phyloP scores from a whole-genome alignment of 345 rosid species.

The Angophora floribunda region DNA sequence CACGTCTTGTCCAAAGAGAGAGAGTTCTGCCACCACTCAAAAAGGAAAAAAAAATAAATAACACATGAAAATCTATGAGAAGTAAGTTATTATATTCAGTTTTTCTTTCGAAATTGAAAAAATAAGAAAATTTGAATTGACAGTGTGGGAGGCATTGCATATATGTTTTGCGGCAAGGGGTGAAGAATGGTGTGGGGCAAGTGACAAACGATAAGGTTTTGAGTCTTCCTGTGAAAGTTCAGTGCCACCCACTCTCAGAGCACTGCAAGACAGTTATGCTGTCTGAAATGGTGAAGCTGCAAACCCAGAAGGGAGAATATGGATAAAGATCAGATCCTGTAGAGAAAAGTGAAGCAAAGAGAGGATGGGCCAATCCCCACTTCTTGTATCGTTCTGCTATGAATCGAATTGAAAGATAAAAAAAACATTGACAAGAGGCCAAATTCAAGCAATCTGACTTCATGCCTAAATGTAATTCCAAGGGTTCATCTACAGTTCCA shows the following conservation, averaged over 20 bases:
- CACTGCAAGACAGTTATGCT: not conserved
- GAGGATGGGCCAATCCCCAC: not conserved
- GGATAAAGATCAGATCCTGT: not conserved
- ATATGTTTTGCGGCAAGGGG: not conserved
- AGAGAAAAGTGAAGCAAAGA: not conserved
- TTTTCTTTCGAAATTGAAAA: not conserved
- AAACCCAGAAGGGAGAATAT: not conserved
- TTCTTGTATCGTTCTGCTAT: not conserved
- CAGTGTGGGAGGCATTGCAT: not conserved
- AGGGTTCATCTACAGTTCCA: not conserved
- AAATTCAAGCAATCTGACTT: not conserved
- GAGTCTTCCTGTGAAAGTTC: not conserved
- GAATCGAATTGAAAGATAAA: not conserved
- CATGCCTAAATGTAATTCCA: not conserved
- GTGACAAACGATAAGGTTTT: not conserved
- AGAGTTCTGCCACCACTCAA: not conserved
- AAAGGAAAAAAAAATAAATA: not conserved
- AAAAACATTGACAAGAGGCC: not conserved
- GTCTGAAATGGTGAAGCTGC: not conserved
- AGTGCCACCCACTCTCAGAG: not conserved
- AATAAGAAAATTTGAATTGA: not conserved
- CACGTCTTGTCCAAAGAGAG: not conserved
- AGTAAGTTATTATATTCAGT: not conserved
- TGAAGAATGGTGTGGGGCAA: not conserved
- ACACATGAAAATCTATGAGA: not conserved